Conservation (phyloP, 2,329 filamentous ascomycete genomes). For the Colletotrichum orchidophilum region DNA sequence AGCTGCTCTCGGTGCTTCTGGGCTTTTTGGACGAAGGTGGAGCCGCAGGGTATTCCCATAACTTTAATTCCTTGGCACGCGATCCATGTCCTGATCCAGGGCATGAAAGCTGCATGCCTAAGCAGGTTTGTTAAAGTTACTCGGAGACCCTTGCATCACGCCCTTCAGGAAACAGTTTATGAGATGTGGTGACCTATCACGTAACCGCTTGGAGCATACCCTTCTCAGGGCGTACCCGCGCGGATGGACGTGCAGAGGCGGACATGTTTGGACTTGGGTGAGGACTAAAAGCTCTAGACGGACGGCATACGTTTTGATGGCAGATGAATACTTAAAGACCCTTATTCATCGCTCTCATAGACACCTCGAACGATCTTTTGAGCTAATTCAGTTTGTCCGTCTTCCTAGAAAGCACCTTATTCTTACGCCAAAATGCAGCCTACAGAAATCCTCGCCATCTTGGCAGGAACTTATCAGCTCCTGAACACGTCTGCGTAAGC, state of each 20-base stretch:
- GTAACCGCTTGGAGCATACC: not conserved
- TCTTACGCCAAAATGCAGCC: constrained; percentile 22
- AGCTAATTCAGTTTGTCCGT: not conserved
- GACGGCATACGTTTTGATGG: not conserved
- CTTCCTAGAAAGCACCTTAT: not conserved
- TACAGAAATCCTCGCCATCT: constrained; percentile 27
- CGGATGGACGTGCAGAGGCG: constrained; percentile 2
- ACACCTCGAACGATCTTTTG: not conserved
- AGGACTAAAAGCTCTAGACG: not conserved
- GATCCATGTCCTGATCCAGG: not conserved
- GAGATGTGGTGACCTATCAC: constrained; percentile 17
- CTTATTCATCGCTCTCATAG: not conserved
- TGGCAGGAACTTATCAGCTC: constrained; percentile 33
- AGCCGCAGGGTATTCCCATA: not conserved
- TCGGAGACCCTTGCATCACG: not conserved
- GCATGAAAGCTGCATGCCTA: not conserved
- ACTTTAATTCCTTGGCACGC: constrained; percentile 4
- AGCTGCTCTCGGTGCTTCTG: not conserved
- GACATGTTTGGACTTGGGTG: constrained; percentile 2
- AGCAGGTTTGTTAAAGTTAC: constrained; percentile 4
- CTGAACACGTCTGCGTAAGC: constrained; percentile 33
- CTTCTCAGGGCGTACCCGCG: not conserved
- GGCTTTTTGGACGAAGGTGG: not conserved
- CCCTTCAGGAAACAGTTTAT: not conserved
- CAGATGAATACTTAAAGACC: not conserved